Evolutionary conservation across 345 rosid species (phyloP), one percentile per base, ranked within the genome.

Genomic region (Eucalyptus paniculata): DNA sequence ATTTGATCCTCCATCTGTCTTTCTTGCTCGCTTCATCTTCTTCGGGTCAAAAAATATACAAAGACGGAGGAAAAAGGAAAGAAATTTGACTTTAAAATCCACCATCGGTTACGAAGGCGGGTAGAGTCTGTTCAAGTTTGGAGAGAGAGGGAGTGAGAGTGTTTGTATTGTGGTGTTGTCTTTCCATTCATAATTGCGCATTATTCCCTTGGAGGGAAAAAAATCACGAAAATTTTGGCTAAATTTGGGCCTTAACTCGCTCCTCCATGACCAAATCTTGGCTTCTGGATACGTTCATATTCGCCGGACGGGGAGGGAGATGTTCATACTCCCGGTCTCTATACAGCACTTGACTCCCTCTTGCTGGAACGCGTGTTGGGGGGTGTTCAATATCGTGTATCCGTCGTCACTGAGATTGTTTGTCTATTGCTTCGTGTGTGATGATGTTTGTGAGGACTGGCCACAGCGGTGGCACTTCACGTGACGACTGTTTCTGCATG

Each of bases 241-340:
- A 67, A 90, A 82, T 87, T 87, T 89, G 77, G 60, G 92, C 93
- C 91, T 90, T 92, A 87, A 93, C 93, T 93, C 90, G 16, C 93
- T 91, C 91, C 26, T 88, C 90, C 93, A 91, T 92, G 94, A 91
- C 90, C 34, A 56, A 54, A 58, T 90, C 92, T 92, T 86, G 86
- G 86, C 69, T 88, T 53, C 88, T 50, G 54, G 47, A 72, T 53
- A 30, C 37, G 80, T 87, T 53, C 58, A 28, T 87, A 87, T 87
- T 53, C 69, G 14, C 50, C n/a, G 26, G 13, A 5, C 45, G 13
- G 34, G 4, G 72, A 87, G 50, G 44, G 47, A 72, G 14, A 19
- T 19, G 6, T 37, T 72, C 45, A 12, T 72, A 11, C 44, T 37
- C 28, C 28, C 28, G 28, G 28, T 72, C 9, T 72, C 83, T 37